phyloP scores from a whole-genome alignment of 306 rosid genomes.

The Malus asiatica region DNA sequence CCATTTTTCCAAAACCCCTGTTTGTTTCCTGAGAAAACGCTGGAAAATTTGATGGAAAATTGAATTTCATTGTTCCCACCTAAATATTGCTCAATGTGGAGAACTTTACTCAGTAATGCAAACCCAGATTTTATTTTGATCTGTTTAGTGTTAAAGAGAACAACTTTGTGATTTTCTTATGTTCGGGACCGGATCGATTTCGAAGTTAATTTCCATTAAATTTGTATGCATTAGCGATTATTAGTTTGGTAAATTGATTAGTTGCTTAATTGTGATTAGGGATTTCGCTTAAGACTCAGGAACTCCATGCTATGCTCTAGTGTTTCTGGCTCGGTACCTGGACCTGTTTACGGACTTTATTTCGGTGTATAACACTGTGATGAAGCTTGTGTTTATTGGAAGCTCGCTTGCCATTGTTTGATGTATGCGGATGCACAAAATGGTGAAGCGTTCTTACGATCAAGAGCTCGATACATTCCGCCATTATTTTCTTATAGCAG shows the following conservation, averaged over 20 bases:
- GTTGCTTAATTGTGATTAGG: slow-evolving; percentile 27
- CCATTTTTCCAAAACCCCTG: neutral
- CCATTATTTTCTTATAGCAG: slow-evolving; percentile 54
- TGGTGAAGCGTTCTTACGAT: slow-evolving; percentile 65
- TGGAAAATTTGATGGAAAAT: neutral
- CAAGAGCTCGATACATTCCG: slow-evolving; percentile 76
- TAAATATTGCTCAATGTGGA: neutral
- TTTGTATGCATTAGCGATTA: neutral
- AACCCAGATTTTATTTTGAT: neutral
- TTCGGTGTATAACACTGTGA: slow-evolving; percentile 67
- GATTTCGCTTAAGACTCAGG: slow-evolving; percentile 93
- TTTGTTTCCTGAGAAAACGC: neutral
- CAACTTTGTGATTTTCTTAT: too few relatives aligned
- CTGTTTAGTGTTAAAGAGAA: neutral
- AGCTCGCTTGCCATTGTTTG: slow-evolving; percentile 74
- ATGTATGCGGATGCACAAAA: slow-evolving; percentile 66
- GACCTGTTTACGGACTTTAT: slow-evolving; percentile 75
- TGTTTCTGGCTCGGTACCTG: slow-evolving; percentile 80
- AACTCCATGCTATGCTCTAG: slow-evolving; percentile 68
- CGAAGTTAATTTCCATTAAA: neutral
- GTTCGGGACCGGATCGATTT: neutral
- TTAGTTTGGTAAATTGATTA: neutral
- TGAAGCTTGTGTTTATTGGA: slow-evolving; percentile 76
- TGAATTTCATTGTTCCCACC: neutral
- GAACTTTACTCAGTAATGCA: neutral